Evolutionary conservation across 371 early-diverging fungal species (phyloP).

Genomic region (Mortierella sp.): DNA sequence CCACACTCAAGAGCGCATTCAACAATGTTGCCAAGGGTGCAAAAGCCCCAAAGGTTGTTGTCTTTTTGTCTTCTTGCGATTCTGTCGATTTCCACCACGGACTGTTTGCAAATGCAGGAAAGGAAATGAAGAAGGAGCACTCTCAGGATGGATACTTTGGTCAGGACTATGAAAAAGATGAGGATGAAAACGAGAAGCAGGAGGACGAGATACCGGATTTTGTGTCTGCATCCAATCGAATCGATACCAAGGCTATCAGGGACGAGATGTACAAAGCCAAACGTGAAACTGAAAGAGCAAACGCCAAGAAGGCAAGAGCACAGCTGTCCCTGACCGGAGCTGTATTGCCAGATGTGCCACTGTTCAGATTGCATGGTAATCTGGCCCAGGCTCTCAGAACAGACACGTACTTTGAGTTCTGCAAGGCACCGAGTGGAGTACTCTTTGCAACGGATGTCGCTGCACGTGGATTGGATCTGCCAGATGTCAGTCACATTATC

Average conservation of each 20-base stretch:
- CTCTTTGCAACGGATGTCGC: constrained; percentile 98
- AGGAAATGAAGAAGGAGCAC: constrained; percentile 59
- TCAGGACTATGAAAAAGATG: constrained; percentile 46
- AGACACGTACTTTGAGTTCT: constrained; percentile 81
- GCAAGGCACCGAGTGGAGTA: constrained; percentile 72
- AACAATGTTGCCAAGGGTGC: constrained; percentile 59
- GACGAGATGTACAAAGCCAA: constrained; percentile 44
- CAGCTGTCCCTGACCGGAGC: constrained; percentile 60
- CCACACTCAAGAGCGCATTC: constrained; percentile 72
- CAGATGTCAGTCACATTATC: constrained; percentile 91
- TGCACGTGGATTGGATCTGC: constrained; percentile 98
- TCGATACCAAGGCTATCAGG: constrained; percentile 42
- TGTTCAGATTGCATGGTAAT: constrained; percentile 93
- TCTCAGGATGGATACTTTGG: constrained; percentile 51
- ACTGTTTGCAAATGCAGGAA: constrained; percentile 74
- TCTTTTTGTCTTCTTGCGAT: constrained; percentile 94
- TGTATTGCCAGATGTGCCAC: constrained; percentile 66
- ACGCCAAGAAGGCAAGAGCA: constrained; percentile 43
- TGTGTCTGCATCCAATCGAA: constrained; percentile 45
- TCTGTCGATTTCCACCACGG: constrained; percentile 93
- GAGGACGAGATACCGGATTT: constrained; percentile 48
- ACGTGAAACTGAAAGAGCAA: constrained; percentile 53
- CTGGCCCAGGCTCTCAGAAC: constrained; percentile 84
- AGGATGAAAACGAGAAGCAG: constrained; percentile 58
- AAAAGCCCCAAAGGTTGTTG: constrained; percentile 75